Evolutionary conservation across 2,329 filamentous ascomycete species (phyloP), one percentile per base, ranked within the genome.

Genomic region (Neopestalotiopsis clavispora): DNA sequence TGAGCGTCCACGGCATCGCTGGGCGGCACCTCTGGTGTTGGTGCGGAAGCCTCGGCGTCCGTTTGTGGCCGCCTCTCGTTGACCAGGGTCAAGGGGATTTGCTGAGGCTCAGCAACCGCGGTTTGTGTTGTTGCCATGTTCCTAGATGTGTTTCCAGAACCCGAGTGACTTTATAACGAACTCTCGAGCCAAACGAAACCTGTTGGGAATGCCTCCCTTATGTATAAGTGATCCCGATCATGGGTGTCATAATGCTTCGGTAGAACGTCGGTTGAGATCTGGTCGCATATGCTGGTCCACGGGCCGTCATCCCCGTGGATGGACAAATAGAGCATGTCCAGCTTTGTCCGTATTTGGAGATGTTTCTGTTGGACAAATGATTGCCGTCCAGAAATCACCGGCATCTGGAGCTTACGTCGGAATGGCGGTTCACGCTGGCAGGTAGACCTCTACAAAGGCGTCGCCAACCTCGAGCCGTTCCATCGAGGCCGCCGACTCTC

Each of bases 1-100:
- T 77, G 74, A 30, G 71, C 72, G 14, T 70, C 67, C 6, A 77
- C 49, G 17, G 70, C 68, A 40, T 72, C 69, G 4, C 17, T 40
- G 4, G 65, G 69, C 5, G 69, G 69, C 5, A 68, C 34, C 32
- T 68, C 60, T 3, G 69, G 68, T 23, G 73, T 68, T 28, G 64
- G 67, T 14, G 71, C 9, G 9, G 66, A 67, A 34, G 59, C 59
- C 23, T 63, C 59, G 4, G 23, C 23, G n/a, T 67, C 59, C 32
- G 14, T 32, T n/a, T 34, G 34, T 6, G 12, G 28, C 7, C 58
- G 58, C 10, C 61, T 38, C 4, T 56, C 32, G 12, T 52, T n/a
- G 17, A 67, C 58, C 40, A 45, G 14, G 17, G 65, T 67, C 52
- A 60, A 12, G 7, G 65, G 65, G 10, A 60, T 49, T 12, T 49